Percentiles rank a stretch among this genome's conserved stretches.
phyloP scores from a whole-genome alignment of 2,329 filamentous ascomycete species.

The Diaporthe capsici region DNA sequence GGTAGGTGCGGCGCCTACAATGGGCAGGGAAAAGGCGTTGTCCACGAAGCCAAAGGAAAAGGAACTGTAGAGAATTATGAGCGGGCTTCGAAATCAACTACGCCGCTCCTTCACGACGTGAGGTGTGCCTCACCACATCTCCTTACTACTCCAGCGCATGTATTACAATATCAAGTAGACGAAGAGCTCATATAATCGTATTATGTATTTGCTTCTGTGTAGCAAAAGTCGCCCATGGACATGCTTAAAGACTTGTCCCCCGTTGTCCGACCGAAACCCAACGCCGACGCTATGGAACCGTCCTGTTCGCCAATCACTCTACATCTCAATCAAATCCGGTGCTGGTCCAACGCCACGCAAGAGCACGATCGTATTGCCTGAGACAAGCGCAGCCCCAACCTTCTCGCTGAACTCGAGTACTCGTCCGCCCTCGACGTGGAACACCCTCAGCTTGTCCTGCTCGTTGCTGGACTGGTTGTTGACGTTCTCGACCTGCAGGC shows the following conservation, averaged over 20 bases:
- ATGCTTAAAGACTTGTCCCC: not conserved
- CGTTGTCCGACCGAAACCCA: conserved; percentile 28
- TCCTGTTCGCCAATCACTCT: conserved; percentile 35
- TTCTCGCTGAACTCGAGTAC: conserved; percentile 91
- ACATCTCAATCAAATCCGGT: conserved; percentile 77
- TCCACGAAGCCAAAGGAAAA: conserved; percentile 60
- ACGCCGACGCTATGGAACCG: conserved; percentile 33
- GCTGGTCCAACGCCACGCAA: conserved; percentile 87
- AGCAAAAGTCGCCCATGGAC: not conserved
- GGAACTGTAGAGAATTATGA: conserved; percentile 52
- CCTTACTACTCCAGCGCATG: conserved; percentile 19
- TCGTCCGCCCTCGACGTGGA: conserved; percentile 91
- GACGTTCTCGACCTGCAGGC: conserved; percentile 84
- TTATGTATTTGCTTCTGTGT: conserved; percentile 10
- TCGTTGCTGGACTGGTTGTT: conserved; percentile 85
- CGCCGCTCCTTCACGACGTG: conserved; percentile 22
- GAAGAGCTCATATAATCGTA: not conserved
- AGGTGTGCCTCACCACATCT: conserved; percentile 13
- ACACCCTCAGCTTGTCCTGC: conserved; percentile 86
- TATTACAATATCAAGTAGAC: not conserved
- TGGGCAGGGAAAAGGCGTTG: conserved; percentile 65
- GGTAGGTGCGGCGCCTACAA: conserved; percentile 68
- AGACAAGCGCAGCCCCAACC: conserved; percentile 79
- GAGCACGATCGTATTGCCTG: conserved; percentile 91
- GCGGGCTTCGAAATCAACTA: not conserved